Evolutionary conservation across 73 alveolate species (phyloP), one percentile per base, ranked within the genome.

Genomic region (Halteria grandinella): DNA sequence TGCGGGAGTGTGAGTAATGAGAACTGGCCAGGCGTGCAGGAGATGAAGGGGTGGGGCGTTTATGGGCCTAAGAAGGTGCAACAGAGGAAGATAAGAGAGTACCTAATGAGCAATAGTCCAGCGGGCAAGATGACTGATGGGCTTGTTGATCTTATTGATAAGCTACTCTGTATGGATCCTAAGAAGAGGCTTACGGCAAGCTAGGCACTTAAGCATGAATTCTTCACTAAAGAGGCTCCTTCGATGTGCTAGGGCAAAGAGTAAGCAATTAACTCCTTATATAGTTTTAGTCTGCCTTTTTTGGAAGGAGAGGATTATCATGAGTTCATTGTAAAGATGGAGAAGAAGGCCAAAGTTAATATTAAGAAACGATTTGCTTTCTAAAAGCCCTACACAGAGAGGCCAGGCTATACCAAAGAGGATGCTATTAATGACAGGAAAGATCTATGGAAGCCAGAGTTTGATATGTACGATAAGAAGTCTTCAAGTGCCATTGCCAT

Each of bases 1-100:
- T 95, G 98, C 82, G 99, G 99, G 27, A 85, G 94, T 40, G 96
- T 97, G 0, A 87, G 60, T 40, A 97, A 93, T 48, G 80, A 90
- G 74, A 88, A 20, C 40, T 95, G 99, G 99, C 95, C 97, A 0
- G 97, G 95, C 24, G 93, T 89, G 21, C 89, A 84, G 18, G 82
- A 74, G 40, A 66, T 92, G 32, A 88, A 89, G 40, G 45, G 40
- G 27, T 94, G 83, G 79, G 86, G 92, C 55, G 89, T 69, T 29
- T 55, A 73, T 44, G 88, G 88, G n/a, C 95, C 97, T 21, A 86
- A 88, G 71, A 77, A 88, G 23, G 57, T 58, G 64, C 75, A 58
- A 54, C 89, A 80, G 37, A 90, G 97, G 80, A 64, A 59, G 79
- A 39, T 95, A 0, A 75, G 93, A 25, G 96, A 91, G 44, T 66